phyloP scores from a whole-genome alignment of 2,329 filamentous ascomycete species.

The Cercospora canescens region DNA sequence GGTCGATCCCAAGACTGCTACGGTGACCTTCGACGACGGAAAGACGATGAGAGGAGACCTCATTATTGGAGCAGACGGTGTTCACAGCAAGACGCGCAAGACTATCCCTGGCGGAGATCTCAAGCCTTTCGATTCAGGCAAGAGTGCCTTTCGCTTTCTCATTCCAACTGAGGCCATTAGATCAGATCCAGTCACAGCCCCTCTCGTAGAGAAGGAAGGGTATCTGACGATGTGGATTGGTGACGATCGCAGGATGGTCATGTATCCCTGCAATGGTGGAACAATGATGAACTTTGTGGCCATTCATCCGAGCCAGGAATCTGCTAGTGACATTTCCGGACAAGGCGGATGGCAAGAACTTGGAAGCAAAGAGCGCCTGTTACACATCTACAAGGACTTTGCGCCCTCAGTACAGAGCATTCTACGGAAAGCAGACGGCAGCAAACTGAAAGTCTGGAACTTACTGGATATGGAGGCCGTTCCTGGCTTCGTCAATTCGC shows the following conservation, averaged over 20 bases:
- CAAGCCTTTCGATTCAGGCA: slow-evolving; percentile 44
- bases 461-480: slow-evolving; percentile 63
- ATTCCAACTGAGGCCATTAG: slow-evolving; percentile 48
- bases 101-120: slow-evolving; percentile 25
- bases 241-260: slow-evolving; percentile 46
- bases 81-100: slow-evolving; percentile 27
- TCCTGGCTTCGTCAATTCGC: slow-evolving; percentile 55
- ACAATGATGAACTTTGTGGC: slow-evolving; percentile 48
- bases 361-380: slow-evolving; percentile 39
- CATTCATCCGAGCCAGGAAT: slow-evolving; percentile 42
- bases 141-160: slow-evolving; percentile 59
- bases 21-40: slow-evolving; percentile 25
- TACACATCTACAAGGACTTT: slow-evolving; percentile 42
- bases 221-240: slow-evolving; percentile 46
- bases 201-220: slow-evolving; percentile 35
- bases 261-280: slow-evolving; percentile 50
- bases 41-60: slow-evolving; percentile 29
- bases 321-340: background rate
- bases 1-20: slow-evolving; percentile 16
- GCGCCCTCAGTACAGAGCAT: slow-evolving; percentile 38
- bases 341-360: slow-evolving; percentile 38
- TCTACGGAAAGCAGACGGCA: slow-evolving; percentile 40
- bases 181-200: slow-evolving; percentile 44
- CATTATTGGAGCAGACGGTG: slow-evolving; percentile 36
- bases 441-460: slow-evolving; percentile 56